Base-by-base conservation (phyloP, 2,329 filamentous ascomycete genomes). In the Thelonectria rubi region DNA sequence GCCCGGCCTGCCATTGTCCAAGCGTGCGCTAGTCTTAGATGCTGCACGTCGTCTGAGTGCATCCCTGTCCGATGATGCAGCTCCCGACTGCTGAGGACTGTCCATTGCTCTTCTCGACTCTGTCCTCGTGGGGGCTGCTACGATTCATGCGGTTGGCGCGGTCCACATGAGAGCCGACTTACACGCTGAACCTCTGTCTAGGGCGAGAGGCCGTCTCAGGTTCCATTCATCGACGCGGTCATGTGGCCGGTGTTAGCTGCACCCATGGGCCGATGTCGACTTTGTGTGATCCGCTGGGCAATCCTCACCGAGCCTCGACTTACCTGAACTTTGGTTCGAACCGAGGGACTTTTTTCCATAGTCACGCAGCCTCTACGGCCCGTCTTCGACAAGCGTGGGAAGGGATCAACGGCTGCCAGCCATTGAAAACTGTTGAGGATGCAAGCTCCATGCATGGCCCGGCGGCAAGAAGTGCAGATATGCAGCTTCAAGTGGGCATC, bases 51-150 rank as follows among this genome's bases (percentile, higher is more conserved):
- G 21, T 32, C 32, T 17, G 26, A 30, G 17, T 18, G 39, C 24
- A 40, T 40, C 50, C 50, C 53, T 59, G 50, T 47, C 24, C 34
- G 56, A 59, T 58, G 12, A 42, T 54, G 50, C 56, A 59, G 43
- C 40, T 53, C 24, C 32, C 42, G 14, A n/a, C 14, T 45, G 54
- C 42, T 59, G 56, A 54, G 54, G 43, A 54, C 48, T 45, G 26
- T 37, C 20, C 12, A 30, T 42, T 40, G 42, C 37, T 30, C 20
- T 39, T 30, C 49, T 42, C n/a, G 50, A 53, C 40, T 21, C 50
- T 53, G 39, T 45, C 5, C 15, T 17, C 48, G 32, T 24, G 55
- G 48, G 34, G 40, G 43, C 42, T 17, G 10, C 55, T 47, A 58
- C 37, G 20, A 24, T 52, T 48, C 48, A 58, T 58, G 32, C 32